Evolutionary conservation across 176 grass and related monocot genomes (phyloP).

Genomic region (Bothriochloa decipiens): DNA sequence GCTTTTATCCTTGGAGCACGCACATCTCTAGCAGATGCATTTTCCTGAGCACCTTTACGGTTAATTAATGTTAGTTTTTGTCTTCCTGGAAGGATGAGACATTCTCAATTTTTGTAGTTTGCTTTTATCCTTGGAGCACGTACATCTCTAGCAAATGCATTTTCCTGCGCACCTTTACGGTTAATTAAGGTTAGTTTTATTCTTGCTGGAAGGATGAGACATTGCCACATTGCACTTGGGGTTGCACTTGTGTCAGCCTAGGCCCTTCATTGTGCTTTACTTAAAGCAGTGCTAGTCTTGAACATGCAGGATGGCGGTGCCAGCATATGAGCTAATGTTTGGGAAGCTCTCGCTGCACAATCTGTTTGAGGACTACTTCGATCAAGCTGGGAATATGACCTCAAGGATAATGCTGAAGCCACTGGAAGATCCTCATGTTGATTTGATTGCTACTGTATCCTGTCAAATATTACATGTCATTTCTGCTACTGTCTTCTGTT

Average conservation of each 20-base stretch:
- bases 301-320: conserved; percentile 70
- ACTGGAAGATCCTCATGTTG: conserved; percentile 79
- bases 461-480: not conserved
- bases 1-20: not conserved
- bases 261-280: not conserved
- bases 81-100: not conserved
- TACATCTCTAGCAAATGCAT: not conserved
- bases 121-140: not conserved
- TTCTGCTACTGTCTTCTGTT: not conserved
- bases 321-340: conserved; percentile 88
- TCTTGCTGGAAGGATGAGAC: not conserved
- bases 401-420: conserved; percentile 82
- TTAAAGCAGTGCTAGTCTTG: not conserved
- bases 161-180: not conserved
- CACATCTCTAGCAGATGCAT: not conserved
- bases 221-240: not conserved
- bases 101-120: no score
- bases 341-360: conserved; percentile 68
- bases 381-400: conserved; percentile 59
- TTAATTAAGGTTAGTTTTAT: not conserved
- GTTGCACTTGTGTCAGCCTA: not conserved
- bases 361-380: conserved; percentile 94
- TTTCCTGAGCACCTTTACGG: not conserved
- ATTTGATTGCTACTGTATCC: conserved; percentile 91
- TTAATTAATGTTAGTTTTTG: not conserved